Evolutionary conservation across 148 eudicot species (phyloP).

Genomic region (Fagopyrum homotropicum): DNA sequence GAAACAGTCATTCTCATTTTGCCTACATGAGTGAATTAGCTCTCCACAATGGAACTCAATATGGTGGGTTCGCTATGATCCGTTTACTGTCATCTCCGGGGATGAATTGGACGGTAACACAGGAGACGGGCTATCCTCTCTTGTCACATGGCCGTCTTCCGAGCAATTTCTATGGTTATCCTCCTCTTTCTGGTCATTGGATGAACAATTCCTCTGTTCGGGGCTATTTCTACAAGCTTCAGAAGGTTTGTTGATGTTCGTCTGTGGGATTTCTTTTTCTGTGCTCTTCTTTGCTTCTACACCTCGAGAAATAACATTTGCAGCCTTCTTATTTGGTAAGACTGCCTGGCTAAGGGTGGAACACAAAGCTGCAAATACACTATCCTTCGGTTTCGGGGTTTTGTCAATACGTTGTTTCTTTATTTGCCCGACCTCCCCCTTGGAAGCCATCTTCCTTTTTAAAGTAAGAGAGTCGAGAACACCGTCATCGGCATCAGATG

Average conservation of each 20-base stretch:
- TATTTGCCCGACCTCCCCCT: slow-evolving; percentile 49
- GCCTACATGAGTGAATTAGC: slow-evolving; percentile 7
- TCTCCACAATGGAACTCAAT: background rate
- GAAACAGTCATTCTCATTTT: slow-evolving; percentile 12
- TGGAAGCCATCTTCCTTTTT: slow-evolving; percentile 53
- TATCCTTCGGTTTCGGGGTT: slow-evolving; percentile 44
- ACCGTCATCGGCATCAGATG: slow-evolving; percentile 61
- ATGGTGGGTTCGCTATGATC: slow-evolving; percentile 29
- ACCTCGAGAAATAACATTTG: slow-evolving; percentile 24
- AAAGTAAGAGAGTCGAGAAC: slow-evolving; percentile 37
- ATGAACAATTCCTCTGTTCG: slow-evolving; percentile 22
- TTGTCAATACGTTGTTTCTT: slow-evolving; percentile 52
- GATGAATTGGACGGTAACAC: slow-evolving; percentile 39
- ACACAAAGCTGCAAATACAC: slow-evolving; percentile 69
- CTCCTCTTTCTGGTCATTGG: slow-evolving; percentile 22
- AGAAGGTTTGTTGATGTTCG: slow-evolving; percentile 26
- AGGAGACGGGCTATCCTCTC: slow-evolving; percentile 31
- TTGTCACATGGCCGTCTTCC: slow-evolving; percentile 34
- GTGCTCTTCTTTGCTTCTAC: slow-evolving; percentile 25
- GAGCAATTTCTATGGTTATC: slow-evolving; percentile 25
- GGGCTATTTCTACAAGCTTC: slow-evolving; percentile 23
- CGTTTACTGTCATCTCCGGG: slow-evolving; percentile 64
- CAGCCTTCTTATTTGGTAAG: slow-evolving; percentile 54
- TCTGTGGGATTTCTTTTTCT: slow-evolving; percentile 27
- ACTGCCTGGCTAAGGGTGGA: slow-evolving; percentile 65